Evolutionary conservation across 352 stramenopile genomes (phyloP), one percentile per base, ranked within the genome.

Genomic region (Proteromonas lacertae): DNA sequence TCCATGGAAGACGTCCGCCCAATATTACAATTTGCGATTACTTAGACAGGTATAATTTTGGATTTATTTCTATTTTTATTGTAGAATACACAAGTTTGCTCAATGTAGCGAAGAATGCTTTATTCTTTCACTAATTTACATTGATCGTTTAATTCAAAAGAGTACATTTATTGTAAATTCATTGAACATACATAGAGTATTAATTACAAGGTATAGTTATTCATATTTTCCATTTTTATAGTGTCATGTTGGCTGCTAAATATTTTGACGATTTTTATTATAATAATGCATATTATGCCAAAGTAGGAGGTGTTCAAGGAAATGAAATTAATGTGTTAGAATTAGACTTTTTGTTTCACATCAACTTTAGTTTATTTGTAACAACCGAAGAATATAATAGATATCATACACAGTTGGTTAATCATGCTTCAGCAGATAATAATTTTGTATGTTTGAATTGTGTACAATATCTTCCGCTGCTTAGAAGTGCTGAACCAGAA

Each of bases 181-280:
- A 23, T 60, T 94, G 9, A 97, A 95, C 48, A 77, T 94, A 20
- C 82, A 97, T 47, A 74, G 82, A 30, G 72, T 96, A 2, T 57
- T 93, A 29, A 92, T 96, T 50, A 95, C 82, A 14, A 58, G 49
- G 49, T 59, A 35, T 24, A 9, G 3, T 13, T 14, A 18, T 24
- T 19, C 31, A 6, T 22, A 12, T 22, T 33, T n/a, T n/a, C 26
- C 13, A 13, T n/a, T 13, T 31, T n/a, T 19, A 16, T 34, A 69
- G 71, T 30, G 60, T 96, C 40, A 75, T 96, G 42, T 50, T 97
- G 5, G 79, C 81, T 4, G 81, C 86, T 41, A 97, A 97, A 58
- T 96, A 94, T 55, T 94, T 94, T 45, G 86, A 97, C 52, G 86
- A 97, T 61, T 74, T 88, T 31, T 97, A 95, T 59, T 97, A 91